Evolutionary conservation across 331 rosid species (phyloP), one percentile per base, ranked within the genome.

Genomic region (Erythrophleum ivorense): DNA sequence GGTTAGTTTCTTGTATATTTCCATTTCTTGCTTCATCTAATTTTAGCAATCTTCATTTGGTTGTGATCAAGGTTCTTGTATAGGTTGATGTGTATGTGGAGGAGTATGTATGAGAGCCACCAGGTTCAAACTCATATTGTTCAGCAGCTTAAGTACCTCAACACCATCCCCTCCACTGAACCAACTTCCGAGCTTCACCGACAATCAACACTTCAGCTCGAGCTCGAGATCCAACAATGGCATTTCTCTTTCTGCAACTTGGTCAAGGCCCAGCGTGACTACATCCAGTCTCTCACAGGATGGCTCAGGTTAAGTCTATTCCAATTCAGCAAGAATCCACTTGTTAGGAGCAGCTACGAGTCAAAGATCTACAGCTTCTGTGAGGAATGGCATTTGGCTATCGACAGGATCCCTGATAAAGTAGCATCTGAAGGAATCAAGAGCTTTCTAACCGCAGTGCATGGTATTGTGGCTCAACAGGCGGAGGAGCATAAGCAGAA

Each of bases 1-100:
- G n/a, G n/a, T n/a, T n/a, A n/a, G n/a, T n/a, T n/a, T n/a, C n/a
- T n/a, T n/a, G n/a, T n/a, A n/a, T n/a, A n/a, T n/a, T n/a, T n/a
- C n/a, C n/a, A n/a, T n/a, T n/a, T n/a, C n/a, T n/a, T n/a, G n/a
- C n/a, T n/a, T n/a, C n/a, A n/a, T n/a, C n/a, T n/a, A n/a, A n/a
- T n/a, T n/a, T n/a, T n/a, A n/a, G n/a, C n/a, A n/a, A n/a, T n/a
- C n/a, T n/a, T n/a, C n/a, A n/a, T n/a, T n/a, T n/a, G n/a, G n/a
- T n/a, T n/a, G n/a, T n/a, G n/a, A n/a, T n/a, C n/a, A n/a, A n/a
- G n/a, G n/a, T n/a, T n/a, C n/a, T n/a, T n/a, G n/a, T n/a, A n/a
- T n/a, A n/a, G 97, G 97, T 94, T 94, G 86, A 94, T 90, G 97
- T 86, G 97, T 85, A 94, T 92, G 97, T 94, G 98, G 98, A 89